Conservation (phyloP, 2,329 filamentous ascomycete genomes). For the Penicillium italicum region DNA sequence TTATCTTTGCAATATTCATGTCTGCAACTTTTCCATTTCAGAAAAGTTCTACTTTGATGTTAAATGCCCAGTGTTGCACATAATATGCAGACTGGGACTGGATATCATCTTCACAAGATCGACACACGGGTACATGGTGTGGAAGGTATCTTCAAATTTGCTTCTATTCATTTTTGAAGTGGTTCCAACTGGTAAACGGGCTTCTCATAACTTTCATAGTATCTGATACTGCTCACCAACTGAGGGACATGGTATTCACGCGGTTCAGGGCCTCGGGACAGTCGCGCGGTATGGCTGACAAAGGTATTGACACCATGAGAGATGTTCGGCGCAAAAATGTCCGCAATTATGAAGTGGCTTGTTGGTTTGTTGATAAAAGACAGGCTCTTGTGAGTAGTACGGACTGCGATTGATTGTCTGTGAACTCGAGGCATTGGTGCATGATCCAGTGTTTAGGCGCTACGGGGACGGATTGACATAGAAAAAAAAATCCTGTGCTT, state of each 20-base stretch:
- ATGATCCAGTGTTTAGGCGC: background rate
- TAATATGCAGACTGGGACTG: background rate
- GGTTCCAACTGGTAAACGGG: background rate
- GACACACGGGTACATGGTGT: too few species aligned
- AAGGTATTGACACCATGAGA: background rate
- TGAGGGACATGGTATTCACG: background rate
- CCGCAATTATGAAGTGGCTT: background rate
- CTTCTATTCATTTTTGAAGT: background rate
- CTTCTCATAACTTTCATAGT: background rate
- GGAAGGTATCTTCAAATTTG: background rate
- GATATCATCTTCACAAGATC: background rate
- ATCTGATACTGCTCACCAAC: too few species aligned
- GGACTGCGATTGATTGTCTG: background rate
- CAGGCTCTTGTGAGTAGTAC: background rate
- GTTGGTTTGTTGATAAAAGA: background rate
- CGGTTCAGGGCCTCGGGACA: background rate
- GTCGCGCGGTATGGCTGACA: background rate
- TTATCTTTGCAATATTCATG: too few species aligned
- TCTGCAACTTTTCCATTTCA: too few species aligned
- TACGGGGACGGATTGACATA: background rate
- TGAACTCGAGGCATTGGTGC: background rate
- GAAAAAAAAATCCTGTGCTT: background rate
- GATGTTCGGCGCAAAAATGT: background rate
- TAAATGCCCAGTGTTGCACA: background rate
- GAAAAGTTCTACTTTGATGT: background rate